Evolutionary conservation across 1,284 basidiomycete genomes (phyloP), one percentile per base, ranked within the genome.

Genomic region (Gomphus sp.): DNA sequence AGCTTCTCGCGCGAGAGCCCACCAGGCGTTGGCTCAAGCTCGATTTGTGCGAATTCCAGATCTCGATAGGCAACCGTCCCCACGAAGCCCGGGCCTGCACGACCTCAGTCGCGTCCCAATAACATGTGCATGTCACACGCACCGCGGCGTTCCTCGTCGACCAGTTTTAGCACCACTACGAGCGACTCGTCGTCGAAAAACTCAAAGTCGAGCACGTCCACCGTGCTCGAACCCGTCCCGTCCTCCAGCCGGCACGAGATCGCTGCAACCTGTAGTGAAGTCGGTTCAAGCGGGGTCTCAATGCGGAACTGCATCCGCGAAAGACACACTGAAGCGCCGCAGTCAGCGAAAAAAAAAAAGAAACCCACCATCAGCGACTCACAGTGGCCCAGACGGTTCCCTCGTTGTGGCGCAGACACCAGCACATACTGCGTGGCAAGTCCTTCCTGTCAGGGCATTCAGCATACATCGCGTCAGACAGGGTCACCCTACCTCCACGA

Each of bases 171-270:
- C 61, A 87, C 76, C 64, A 88, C 73, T 64, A 87, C 75, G 59
- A 88, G 67, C 66, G 69, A 74, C 68, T 84, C 78, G 66, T 88
- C 83, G 73, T 91, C 87, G 68, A 90, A 89, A 71, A 90, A 90
- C 60, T 87, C 84, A 57, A 74, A 76, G 66, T 85, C 83, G 65
- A 88, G 68, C 53, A 89, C 66, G 61, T 83, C 75, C 64, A 84
- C 66, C 37, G 63, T 61, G 43, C 45, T 67, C 66, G 72, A 71
- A 61, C 69, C 72, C 45, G 68, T 66, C 55, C 62, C 60, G 41
- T 58, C 62, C 14, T 28, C 61, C 43, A 59, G 58, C n/a, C 50
- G 48, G 49, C 57, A 56, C 50, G 55, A 61, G 49, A 58, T 56
- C 61, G 55, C 59, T 39, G 57, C 55, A 37, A 39, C 45, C 61